A percentile compares a stretch with the other conserved stretches of the same genome.
These are phyloP conservation scores for Hirschfeldia incana DNA, from an alignment of 345 rosid genomes.

Conservation along the genomic window DNA sequence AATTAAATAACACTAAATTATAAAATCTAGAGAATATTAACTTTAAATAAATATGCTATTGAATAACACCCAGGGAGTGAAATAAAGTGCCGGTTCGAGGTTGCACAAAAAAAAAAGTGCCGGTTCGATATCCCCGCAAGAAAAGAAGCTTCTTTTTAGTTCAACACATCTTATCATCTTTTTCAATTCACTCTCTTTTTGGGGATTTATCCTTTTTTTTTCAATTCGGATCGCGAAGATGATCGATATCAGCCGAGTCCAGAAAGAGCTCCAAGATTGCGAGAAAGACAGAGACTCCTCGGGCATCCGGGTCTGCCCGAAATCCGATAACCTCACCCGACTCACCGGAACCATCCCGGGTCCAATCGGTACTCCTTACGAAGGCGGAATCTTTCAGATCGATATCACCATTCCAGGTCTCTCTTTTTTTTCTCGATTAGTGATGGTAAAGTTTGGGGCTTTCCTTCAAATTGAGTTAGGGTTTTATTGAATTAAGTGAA, in stretches of 20 bases:
- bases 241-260: constrained; percentile 86
- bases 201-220: background rate
- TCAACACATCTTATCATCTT: no score
- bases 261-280: constrained; percentile 90
- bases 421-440: background rate
- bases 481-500: background rate
- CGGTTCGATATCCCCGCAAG: constrained; percentile 18
- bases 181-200: background rate
- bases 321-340: constrained; percentile 71
- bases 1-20: no score
- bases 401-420: constrained; percentile 82
- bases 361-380: constrained; percentile 85
- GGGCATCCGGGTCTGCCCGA: constrained; percentile 72
- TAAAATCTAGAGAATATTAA: no score
- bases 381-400: constrained; percentile 86
- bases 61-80: no score
- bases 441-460: constrained; percentile 5
- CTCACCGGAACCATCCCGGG: constrained; percentile 86
- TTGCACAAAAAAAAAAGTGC: no score
- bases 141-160: constrained; percentile 9
- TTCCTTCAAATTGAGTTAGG: background rate
- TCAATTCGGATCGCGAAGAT: constrained; percentile 35
- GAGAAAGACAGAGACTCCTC: constrained; percentile 65
- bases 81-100: no score
- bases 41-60: no score